phyloP scores from a whole-genome alignment of 495 filamentous ascomycete genomes.

The Viridothelium virens region DNA sequence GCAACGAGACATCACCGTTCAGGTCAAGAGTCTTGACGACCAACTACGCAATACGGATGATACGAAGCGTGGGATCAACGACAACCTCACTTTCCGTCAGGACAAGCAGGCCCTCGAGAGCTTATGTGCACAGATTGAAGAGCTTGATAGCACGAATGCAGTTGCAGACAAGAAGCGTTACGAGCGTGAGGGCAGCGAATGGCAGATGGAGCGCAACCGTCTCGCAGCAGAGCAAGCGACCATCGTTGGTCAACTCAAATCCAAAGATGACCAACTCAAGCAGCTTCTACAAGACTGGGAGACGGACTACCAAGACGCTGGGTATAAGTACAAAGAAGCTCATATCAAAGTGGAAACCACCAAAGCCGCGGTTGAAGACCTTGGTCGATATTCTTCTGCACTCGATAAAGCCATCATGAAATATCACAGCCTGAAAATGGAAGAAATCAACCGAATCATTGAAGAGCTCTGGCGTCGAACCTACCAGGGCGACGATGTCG shows the following conservation, averaged over 20 bases:
- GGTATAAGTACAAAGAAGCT: conserved; percentile 72
- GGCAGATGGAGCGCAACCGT: conserved; percentile 54
- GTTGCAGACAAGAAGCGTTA: conserved; percentile 72
- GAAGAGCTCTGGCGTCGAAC: conserved; percentile 94
- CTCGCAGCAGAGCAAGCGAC: conserved; percentile 53
- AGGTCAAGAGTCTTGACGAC: conserved; percentile 70
- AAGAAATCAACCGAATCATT: conserved; percentile 91
- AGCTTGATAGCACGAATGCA: conserved; percentile 73
- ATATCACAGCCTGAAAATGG: conserved; percentile 94
- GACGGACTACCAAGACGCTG: conserved; percentile 76
- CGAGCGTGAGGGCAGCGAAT: conserved; percentile 53
- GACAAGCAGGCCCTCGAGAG: conserved; percentile 57
- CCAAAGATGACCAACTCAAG: conserved; percentile 70
- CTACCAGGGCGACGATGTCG: conserved; percentile 95
- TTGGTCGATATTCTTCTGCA: conserved; percentile 68
- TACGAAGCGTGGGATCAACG: conserved; percentile 71
- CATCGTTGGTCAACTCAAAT: conserved; percentile 63
- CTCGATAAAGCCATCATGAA: conserved; percentile 95
- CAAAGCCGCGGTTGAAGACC: conserved; percentile 83
- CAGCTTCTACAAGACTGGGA: conserved; percentile 69
- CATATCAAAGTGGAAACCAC: conserved; percentile 90
- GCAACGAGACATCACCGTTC: conserved; percentile 53
- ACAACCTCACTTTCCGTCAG: conserved; percentile 79
- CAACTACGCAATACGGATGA: conserved; percentile 68
- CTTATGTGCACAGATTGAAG: conserved; percentile 60